Conservation (phyloP, 2,329 filamentous ascomycete species). For the Clonostachys rhizophaga region DNA sequence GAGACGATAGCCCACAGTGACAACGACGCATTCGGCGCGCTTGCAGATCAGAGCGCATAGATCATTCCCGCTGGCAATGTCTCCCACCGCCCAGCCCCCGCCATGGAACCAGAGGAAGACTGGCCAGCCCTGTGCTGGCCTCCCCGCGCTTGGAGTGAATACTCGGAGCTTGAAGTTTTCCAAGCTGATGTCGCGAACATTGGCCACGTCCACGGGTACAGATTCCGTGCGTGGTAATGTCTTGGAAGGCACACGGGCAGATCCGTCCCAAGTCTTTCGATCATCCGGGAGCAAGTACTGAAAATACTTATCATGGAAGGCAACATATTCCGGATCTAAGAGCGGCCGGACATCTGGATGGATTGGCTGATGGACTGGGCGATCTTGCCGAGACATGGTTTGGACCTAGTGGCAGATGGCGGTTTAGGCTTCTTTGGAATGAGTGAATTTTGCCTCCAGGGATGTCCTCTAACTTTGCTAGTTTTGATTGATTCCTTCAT, state of each 20-base stretch:
- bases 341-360: slow-evolving; percentile 18
- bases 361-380: slow-evolving; percentile 21
- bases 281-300: slow-evolving; percentile 28
- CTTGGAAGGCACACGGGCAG: slow-evolving; percentile 13
- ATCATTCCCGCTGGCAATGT: slow-evolving; percentile 22
- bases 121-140: slow-evolving; percentile 22
- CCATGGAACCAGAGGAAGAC: slow-evolving; percentile 32
- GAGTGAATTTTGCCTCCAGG: too few species aligned
- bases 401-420: not conserved
- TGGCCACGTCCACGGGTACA: slow-evolving; percentile 16
- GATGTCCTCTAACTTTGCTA: too few species aligned
- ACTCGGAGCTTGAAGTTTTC: slow-evolving; percentile 19
- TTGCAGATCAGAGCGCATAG: slow-evolving; percentile 23
- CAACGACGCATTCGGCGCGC: slow-evolving; percentile 17
- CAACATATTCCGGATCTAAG: slow-evolving; percentile 30
- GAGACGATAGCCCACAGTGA: slow-evolving; percentile 25
- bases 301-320: slow-evolving; percentile 26
- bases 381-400: not conserved
- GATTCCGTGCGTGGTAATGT: slow-evolving; percentile 15
- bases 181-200: slow-evolving; percentile 15
- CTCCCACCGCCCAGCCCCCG: slow-evolving; percentile 31
- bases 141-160: slow-evolving; percentile 17
- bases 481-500: too few species aligned
- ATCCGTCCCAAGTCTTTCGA: slow-evolving; percentile 21
- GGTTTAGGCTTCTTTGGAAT: too few species aligned